Evolutionary conservation across 352 stramenopile genomes (phyloP).

Genomic region (Phytophthora brassicae): DNA sequence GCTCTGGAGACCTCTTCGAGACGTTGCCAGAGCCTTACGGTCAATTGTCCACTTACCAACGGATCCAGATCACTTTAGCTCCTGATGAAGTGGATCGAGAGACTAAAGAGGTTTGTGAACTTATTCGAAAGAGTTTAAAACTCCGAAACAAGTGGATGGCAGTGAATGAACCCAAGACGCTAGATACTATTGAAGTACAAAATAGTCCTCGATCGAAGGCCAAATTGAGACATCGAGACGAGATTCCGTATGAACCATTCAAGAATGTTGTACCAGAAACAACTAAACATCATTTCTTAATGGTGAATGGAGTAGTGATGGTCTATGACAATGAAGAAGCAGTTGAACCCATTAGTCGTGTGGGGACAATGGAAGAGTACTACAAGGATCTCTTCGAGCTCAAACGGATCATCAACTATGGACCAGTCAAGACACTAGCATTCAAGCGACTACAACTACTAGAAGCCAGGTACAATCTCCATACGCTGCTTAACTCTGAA

Average conservation of each 20-base stretch:
- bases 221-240: conserved; percentile 65
- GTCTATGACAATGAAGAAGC: conserved; percentile 44
- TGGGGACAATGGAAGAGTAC: conserved; percentile 59
- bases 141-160: conserved; percentile 76
- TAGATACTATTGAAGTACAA: conserved; percentile 23
- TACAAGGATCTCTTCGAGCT: conserved; percentile 80
- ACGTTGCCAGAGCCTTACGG: conserved; percentile 79
- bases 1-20: conserved; percentile 64
- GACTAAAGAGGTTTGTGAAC: conserved; percentile 74
- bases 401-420: conserved; percentile 87
- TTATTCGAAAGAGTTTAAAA: conserved; percentile 75
- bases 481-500: conserved; percentile 96
- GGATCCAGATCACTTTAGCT: conserved; percentile 72
- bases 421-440: conserved; percentile 83
- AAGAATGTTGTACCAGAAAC: conserved; percentile 39
- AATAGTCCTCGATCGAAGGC: conserved; percentile 38
- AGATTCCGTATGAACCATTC: conserved; percentile 76
- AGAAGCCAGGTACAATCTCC: conserved; percentile 94
- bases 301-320: conserved; percentile 61
- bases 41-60: conserved; percentile 66
- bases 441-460: conserved; percentile 91
- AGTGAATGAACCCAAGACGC: conserved; percentile 38
- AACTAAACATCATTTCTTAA: conserved; percentile 51
- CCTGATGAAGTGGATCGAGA: conserved; percentile 74
- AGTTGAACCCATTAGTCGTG: conserved; percentile 36